Evolutionary conservation across 768 basidiomycete species (phyloP).

Genomic region (Russula griseocarnosa): DNA sequence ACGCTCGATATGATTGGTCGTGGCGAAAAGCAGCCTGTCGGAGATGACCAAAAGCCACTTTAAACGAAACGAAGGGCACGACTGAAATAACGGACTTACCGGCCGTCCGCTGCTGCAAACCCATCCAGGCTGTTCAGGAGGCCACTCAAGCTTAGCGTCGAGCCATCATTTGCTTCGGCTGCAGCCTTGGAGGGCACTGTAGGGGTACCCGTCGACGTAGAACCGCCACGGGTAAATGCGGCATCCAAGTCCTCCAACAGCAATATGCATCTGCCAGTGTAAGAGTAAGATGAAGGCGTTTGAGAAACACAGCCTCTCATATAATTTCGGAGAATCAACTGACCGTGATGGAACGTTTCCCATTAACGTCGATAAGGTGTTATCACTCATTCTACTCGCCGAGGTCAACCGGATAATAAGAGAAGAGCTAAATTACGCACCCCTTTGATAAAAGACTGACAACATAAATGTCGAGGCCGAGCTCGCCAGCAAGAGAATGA

Average conservation of each 20-base stretch:
- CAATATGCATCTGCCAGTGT: conserved; percentile 73
- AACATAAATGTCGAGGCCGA: conserved; percentile 88
- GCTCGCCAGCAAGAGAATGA: conserved; percentile 78
- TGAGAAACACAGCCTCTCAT: conserved; percentile 25
- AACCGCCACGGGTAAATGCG: conserved; percentile 84
- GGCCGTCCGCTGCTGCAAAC: conserved; percentile 80
- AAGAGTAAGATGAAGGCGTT: conserved; percentile 14
- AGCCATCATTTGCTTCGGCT: conserved; percentile 59
- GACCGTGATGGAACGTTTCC: conserved; percentile 82
- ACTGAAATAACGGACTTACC: conserved; percentile 45
- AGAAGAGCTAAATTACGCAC: conserved; percentile 39
- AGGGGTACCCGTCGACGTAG: conserved; percentile 71
- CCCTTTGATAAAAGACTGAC: conserved; percentile 85
- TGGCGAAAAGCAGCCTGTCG: conserved; percentile 76
- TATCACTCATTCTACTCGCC: conserved; percentile 75
- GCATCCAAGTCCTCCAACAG: conserved; percentile 93
- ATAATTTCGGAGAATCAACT: conserved; percentile 25
- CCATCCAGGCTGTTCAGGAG: conserved; percentile 83
- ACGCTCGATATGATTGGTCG: conserved; percentile 91
- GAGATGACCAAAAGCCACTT: conserved; percentile 17
- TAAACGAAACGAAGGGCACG: conserved; percentile 7
- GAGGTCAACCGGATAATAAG: conserved; percentile 22
- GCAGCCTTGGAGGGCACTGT: conserved; percentile 38
- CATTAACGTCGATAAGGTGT: conserved; percentile 82
- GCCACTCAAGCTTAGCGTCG: conserved; percentile 80